Conservation (phyloP, 768 basidiomycete genomes). For the Gymnopilus dilepis region DNA sequence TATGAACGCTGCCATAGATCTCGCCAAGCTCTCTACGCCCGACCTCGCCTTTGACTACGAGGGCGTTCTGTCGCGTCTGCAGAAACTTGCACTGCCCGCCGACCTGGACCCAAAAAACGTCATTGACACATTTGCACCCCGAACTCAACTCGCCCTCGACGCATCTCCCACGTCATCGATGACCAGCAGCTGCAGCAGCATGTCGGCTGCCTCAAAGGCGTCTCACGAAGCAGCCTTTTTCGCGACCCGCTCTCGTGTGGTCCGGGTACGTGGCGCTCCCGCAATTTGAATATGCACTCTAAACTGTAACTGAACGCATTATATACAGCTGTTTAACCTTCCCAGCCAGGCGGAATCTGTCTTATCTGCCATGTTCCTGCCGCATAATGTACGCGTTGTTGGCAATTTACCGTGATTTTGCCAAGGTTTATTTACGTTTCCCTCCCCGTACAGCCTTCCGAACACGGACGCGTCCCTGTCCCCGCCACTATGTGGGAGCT, state of each 20-base stretch:
- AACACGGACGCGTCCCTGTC: slow-evolving; percentile 31
- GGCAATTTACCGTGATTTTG: slow-evolving; percentile 16
- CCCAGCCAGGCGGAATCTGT: slow-evolving; percentile 42
- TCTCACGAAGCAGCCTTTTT: slow-evolving; percentile 43
- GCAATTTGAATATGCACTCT: background rate
- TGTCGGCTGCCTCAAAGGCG: slow-evolving; percentile 22
- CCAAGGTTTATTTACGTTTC: slow-evolving; percentile 24
- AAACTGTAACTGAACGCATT: background rate
- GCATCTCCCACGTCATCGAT: slow-evolving; percentile 41
- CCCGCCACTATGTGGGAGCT: slow-evolving; percentile 57
- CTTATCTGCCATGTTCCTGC: slow-evolving; percentile 43
- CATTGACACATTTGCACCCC: slow-evolving; percentile 7
- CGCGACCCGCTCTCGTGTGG: slow-evolving; percentile 56
- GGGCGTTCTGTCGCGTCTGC: slow-evolving; percentile 22
- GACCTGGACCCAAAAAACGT: slow-evolving; percentile 4
- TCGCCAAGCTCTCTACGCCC: slow-evolving; percentile 13
- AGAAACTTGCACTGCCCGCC: slow-evolving; percentile 23
- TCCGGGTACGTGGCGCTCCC: slow-evolving; percentile 47
- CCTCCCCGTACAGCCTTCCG: slow-evolving; percentile 19
- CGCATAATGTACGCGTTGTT: slow-evolving; percentile 38
- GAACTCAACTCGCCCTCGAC: slow-evolving; percentile 21
- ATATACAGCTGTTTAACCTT: slow-evolving; percentile 44
- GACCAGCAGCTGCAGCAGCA: slow-evolving; percentile 33
- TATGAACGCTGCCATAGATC: slow-evolving; percentile 28
- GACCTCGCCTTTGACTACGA: slow-evolving; percentile 19